Conservation (phyloP, 441 rosid genomes). For the Melastoma candidum region DNA sequence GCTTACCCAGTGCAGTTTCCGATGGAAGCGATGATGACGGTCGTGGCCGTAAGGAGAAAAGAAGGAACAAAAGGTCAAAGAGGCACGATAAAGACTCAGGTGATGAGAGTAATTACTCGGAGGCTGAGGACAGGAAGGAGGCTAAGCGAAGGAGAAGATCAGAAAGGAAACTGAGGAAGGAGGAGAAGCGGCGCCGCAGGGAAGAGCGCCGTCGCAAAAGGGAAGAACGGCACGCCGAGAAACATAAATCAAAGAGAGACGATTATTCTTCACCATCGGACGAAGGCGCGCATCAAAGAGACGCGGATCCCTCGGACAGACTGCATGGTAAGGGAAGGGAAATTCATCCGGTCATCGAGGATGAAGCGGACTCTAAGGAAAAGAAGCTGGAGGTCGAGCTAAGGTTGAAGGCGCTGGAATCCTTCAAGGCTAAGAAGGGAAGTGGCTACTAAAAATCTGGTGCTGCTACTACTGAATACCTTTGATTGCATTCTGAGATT, state of each 20-base stretch:
- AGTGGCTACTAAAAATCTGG: slow-evolving; percentile 36
- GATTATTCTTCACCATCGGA: slow-evolving; percentile 2
- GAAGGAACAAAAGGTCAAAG: slow-evolving; percentile 52
- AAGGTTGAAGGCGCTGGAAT: slow-evolving; percentile 87
- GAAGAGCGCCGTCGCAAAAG: slow-evolving; percentile 69
- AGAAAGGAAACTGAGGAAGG: slow-evolving; percentile 75
- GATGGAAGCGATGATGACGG: slow-evolving; percentile 40
- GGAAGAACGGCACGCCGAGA: slow-evolving; percentile 71
- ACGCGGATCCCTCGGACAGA: slow-evolving; percentile 44
- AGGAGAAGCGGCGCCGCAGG: slow-evolving; percentile 70
- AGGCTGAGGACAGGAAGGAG: slow-evolving; percentile 68
- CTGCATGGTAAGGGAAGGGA: slow-evolving; percentile 27
- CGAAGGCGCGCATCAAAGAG: slow-evolving; percentile 11
- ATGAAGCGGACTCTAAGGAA: slow-evolving; percentile 45
- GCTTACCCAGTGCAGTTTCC: slow-evolving; percentile 34
- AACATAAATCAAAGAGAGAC: slow-evolving; percentile 43
- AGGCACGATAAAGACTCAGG: slow-evolving; percentile 52
- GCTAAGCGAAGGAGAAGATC: slow-evolving; percentile 80
- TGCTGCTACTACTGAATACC: slow-evolving; percentile 2
- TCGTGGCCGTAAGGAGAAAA: slow-evolving; percentile 38
- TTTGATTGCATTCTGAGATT: slow-evolving; percentile 15
- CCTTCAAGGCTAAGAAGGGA: slow-evolving; percentile 95
- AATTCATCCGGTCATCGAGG: slow-evolving; percentile 24
- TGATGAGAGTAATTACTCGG: slow-evolving; percentile 49
- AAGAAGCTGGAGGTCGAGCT: slow-evolving; percentile 89